phyloP scores from a whole-genome alignment of 2,329 filamentous ascomycete species.

The Kalaharituber pfeilii region DNA sequence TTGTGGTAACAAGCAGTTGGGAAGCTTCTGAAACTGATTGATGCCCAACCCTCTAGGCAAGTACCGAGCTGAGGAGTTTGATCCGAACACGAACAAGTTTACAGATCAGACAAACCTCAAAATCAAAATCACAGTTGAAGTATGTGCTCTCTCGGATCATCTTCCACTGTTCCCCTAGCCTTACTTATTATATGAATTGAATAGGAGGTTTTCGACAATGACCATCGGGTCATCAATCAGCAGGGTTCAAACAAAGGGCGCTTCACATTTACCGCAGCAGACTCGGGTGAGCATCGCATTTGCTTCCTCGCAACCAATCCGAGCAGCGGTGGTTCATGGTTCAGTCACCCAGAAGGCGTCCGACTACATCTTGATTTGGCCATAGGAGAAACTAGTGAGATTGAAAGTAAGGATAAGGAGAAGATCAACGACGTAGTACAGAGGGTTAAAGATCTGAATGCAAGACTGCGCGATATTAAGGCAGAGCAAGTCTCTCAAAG shows the following conservation, averaged over 20 bases:
- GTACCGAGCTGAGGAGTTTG: constrained; percentile 73
- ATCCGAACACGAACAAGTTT: constrained; percentile 52
- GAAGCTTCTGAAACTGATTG: constrained; percentile 1
- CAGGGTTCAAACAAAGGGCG: constrained; percentile 57
- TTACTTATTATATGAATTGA: not conserved
- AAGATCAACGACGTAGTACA: constrained; percentile 81
- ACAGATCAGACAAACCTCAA: constrained; percentile 54
- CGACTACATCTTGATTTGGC: constrained; percentile 75
- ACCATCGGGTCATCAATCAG: constrained; percentile 88
- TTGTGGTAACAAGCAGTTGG: not conserved
- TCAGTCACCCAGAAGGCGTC: constrained; percentile 55
- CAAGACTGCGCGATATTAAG: constrained; percentile 68
- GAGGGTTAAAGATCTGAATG: constrained; percentile 78
- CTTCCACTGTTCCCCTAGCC: not conserved
- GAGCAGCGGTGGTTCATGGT: constrained; percentile 52
- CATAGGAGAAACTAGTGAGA: constrained; percentile 84
- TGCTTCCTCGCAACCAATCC: constrained; percentile 79
- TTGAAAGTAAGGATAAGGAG: constrained; percentile 82
- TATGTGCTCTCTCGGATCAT: constrained; percentile 26
- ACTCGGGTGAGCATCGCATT: constrained; percentile 86
- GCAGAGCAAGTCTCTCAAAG: constrained; percentile 93
- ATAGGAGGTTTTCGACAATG: constrained; percentile 84
- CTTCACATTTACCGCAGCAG: constrained; percentile 90
- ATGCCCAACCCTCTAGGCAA: constrained; percentile 39
- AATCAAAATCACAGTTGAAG: constrained; percentile 82